Evolutionary conservation across 2,329 filamentous ascomycete genomes (phyloP).

Genomic region (Teratosphaeria pseudoeucalypti): DNA sequence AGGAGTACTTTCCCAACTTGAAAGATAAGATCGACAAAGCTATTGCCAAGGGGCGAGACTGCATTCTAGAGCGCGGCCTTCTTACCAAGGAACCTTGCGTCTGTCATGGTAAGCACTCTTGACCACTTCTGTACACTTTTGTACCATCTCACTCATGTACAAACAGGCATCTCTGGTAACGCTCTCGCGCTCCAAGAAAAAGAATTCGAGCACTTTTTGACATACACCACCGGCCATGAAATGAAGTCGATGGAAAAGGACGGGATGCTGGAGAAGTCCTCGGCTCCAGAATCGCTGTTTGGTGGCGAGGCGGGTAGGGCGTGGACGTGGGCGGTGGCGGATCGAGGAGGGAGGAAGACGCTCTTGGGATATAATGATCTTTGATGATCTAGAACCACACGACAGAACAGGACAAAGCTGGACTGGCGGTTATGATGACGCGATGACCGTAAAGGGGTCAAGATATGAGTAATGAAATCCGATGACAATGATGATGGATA

Average conservation of each 20-base stretch:
- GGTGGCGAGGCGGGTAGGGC: constrained; percentile 33
- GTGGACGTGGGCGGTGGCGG: constrained; percentile 34
- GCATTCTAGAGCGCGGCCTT: constrained; percentile 48
- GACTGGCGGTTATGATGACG: neutral
- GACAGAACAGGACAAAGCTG: neutral
- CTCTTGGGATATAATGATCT: constrained; percentile 43
- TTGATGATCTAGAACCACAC: constrained; percentile 17
- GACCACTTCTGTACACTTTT: neutral
- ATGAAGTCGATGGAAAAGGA: constrained; percentile 45
- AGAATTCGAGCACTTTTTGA: constrained; percentile 47
- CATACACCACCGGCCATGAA: constrained; percentile 46
- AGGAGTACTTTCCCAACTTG: constrained; percentile 46
- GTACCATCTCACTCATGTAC: neutral
- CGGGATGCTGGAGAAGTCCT: constrained; percentile 41
- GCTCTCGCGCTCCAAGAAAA: constrained; percentile 45
- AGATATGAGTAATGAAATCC: neutral
- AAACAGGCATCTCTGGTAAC: constrained; percentile 48
- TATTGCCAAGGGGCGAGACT: constrained; percentile 41
- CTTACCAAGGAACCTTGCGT: constrained; percentile 55
- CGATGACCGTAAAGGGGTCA: neutral
- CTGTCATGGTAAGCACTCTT: constrained; percentile 39
- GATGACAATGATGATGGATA: neutral
- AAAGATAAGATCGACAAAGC: constrained; percentile 43
- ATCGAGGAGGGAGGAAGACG: constrained; percentile 36
- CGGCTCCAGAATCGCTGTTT: constrained; percentile 41